Evolutionary conservation across 495 filamentous ascomycete species (phyloP), one percentile per base, ranked within the genome.

Genomic region (Amniculicola lignicola): DNA sequence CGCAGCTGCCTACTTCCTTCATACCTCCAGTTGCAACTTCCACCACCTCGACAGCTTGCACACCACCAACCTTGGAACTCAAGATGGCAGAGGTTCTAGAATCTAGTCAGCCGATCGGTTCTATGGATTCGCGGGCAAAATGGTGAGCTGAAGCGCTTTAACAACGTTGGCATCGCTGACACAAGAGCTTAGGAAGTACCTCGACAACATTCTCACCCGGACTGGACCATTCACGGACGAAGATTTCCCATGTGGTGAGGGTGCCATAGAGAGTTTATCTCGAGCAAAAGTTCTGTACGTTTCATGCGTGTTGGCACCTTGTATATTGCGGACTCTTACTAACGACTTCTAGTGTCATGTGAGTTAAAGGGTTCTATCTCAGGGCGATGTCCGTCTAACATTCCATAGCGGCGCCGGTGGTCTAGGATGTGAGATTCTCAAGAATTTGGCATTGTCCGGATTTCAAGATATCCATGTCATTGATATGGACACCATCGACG

Each of bases 401-500:
- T 19, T 43, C 3, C n/a, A 33, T 38, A 96, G 88, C 52, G 94
- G 94, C 36, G 94, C 94, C 58, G 94, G 94, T 53, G 94, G 94
- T 10, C 70, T 99, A 60, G 94, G 94, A 54, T 99, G 94, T 63
- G 94, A 99, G 69, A 91, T 99, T 43, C 71, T 99, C 33, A 99
- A 99, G 76, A 90, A 97, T 63, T 81, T 99, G 9, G 93, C 94
- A 24, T 78, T 96, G 2, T 96, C 91, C 2, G 90, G 94, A 10
- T 97, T 97, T 75, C 94, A 87, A 70, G 79, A 96, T 67, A 96
- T 99, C 54, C 90, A 97, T 75, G 92, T 99, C 33, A 97, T 99
- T 62, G 94, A 99, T 75, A 99, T 99, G 94, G 91, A 94, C 67
- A 97, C 91, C 4, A 99, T 99, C 69, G 94, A 99, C 67, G 90